phyloP scores from a whole-genome alignment of 2,329 filamentous ascomycete species.

The Sporothrix luriei region DNA sequence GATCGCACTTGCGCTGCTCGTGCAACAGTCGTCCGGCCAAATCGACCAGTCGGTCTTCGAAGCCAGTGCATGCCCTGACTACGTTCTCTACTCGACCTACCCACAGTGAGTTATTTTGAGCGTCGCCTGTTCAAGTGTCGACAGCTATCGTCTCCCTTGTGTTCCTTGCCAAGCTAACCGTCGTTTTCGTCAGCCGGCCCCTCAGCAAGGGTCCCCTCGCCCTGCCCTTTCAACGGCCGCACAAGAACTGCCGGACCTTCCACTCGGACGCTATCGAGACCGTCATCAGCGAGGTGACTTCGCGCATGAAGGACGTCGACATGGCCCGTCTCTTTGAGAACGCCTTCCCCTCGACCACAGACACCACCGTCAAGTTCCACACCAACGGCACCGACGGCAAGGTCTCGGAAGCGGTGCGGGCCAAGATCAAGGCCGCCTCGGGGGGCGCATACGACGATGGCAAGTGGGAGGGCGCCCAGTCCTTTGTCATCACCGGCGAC shows the following conservation, averaged over 20 bases:
- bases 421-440: constrained; percentile 34
- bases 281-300: constrained; percentile 80
- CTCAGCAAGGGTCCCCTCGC: constrained; percentile 76
- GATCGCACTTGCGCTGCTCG: constrained; percentile 30
- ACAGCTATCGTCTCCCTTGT: neutral
- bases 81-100: constrained; percentile 60
- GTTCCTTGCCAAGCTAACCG: neutral
- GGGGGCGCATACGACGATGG: constrained; percentile 51
- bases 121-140: neutral
- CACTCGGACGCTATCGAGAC: constrained; percentile 82
- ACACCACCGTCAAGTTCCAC: constrained; percentile 89
- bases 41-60: constrained; percentile 38
- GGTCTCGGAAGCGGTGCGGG: constrained; percentile 42
- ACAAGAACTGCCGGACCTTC: constrained; percentile 82
- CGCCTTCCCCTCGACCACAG: constrained; percentile 86
- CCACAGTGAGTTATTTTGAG: constrained; percentile 54
- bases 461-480: constrained; percentile 82
- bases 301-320: constrained; percentile 79
- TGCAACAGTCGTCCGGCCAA: constrained; percentile 26
- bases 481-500: constrained; percentile 88
- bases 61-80: constrained; percentile 63
- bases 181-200: constrained; percentile 61
- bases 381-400: constrained; percentile 57
- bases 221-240: constrained; percentile 85
- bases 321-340: constrained; percentile 93